A percentile compares a stretch with the other conserved stretches of the same genome.
Conservation (phyloP, 2,329 filamentous ascomycete species). For the Sphaerulina vaccinii region DNA sequence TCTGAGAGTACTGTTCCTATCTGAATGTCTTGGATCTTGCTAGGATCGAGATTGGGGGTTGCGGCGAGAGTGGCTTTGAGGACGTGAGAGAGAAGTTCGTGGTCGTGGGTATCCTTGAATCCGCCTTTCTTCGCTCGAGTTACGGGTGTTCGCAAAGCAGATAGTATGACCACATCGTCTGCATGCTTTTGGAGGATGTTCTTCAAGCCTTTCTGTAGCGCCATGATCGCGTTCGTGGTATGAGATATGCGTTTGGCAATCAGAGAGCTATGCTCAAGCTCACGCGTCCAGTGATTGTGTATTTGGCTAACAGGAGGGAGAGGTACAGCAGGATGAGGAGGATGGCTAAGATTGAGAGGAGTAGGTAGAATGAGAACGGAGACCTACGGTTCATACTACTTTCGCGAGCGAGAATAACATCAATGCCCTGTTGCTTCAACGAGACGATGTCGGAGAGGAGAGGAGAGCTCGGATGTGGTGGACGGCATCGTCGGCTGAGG, state of each 20-base stretch:
- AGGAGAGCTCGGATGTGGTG: no score
- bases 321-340: no score
- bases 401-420: no score
- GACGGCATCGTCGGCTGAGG: no score
- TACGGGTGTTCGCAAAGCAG: constrained; percentile 83
- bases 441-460: no score
- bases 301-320: neutral
- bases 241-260: neutral
- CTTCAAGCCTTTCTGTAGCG: constrained; percentile 59
- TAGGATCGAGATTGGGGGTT: constrained; percentile 69
- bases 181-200: constrained; percentile 76
- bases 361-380: neutral
- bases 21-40: constrained; percentile 73
- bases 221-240: neutral
- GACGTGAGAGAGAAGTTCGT: constrained; percentile 74
- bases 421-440: no score
- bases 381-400: no score
- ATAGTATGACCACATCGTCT: constrained; percentile 82
- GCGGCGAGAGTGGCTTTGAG: constrained; percentile 67
- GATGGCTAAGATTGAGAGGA: no score
- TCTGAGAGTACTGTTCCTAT: constrained; percentile 89
- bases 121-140: constrained; percentile 79
- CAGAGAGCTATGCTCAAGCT: neutral
- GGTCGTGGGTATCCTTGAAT: constrained; percentile 84
- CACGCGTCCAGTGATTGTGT: neutral